A percentile compares a stretch with the other conserved stretches of the same genome.
Conservation (phyloP, 208 protist species). For the Phytomonas sp. region DNA sequence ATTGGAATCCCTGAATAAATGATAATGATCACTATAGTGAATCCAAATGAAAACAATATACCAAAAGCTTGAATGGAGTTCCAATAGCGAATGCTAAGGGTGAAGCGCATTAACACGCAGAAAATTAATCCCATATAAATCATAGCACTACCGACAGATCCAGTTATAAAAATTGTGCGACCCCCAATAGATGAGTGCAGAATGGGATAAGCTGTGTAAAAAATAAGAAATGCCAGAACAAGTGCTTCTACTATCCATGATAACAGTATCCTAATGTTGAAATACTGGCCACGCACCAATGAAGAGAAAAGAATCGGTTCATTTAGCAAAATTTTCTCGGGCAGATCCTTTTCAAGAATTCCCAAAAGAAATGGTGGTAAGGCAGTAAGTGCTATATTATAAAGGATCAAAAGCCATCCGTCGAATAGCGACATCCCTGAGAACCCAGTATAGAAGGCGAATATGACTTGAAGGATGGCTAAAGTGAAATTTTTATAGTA, state of each 20-base stretch:
- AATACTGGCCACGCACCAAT: constrained; percentile 67
- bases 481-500: constrained; percentile 97
- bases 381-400: constrained; percentile 84
- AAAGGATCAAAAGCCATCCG: constrained; percentile 84
- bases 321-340: constrained; percentile 48
- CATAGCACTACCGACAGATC: constrained; percentile 46
- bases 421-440: constrained; percentile 87
- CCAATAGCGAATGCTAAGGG: constrained; percentile 67
- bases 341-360: constrained; percentile 90
- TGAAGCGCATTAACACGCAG: constrained; percentile 58
- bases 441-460: constrained; percentile 81
- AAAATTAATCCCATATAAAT: constrained; percentile 62
- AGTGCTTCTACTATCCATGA: constrained; percentile 61
- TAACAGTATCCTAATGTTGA: constrained; percentile 33
- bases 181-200: constrained; percentile 19
- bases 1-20: constrained; percentile 55
- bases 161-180: constrained; percentile 30
- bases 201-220: constrained; percentile 52
- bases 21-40: constrained; percentile 41
- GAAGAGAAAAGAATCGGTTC: constrained; percentile 68
- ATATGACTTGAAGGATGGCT: constrained; percentile 86
- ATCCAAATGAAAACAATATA: constrained; percentile 35
- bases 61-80: constrained; percentile 58
- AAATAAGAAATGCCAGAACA: constrained; percentile 52
- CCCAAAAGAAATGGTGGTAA: constrained; percentile 86